phyloP scores from a whole-genome alignment of 495 filamentous ascomycete species.

The Penicillium silybi region DNA sequence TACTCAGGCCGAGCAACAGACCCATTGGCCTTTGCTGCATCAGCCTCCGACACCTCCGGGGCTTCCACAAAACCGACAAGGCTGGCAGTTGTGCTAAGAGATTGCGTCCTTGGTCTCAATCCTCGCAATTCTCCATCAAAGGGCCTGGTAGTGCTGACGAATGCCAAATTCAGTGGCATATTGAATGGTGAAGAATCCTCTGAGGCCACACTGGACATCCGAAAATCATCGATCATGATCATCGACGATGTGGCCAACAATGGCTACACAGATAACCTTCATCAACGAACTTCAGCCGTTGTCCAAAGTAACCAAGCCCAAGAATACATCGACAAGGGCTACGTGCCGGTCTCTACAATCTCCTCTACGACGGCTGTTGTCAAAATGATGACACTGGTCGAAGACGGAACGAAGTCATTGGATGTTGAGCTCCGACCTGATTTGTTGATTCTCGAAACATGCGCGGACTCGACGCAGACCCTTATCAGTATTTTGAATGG shows the following conservation, averaged over 20 bases:
- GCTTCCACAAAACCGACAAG: constrained; percentile 51
- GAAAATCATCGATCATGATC: constrained; percentile 76
- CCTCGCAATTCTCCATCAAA: constrained; percentile 72
- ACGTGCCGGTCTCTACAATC: constrained; percentile 77
- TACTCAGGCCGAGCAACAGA: constrained; percentile 19
- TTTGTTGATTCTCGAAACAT: constrained; percentile 86
- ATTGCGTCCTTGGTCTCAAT: constrained; percentile 83
- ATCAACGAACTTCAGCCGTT: constrained; percentile 44
- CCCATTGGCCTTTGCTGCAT: constrained; percentile 13
- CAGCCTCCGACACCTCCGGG: constrained; percentile 11
- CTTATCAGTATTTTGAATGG: constrained; percentile 76
- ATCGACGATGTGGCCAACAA: constrained; percentile 69
- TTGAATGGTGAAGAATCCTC: constrained; percentile 58
- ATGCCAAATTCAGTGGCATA: constrained; percentile 61
- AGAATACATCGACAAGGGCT: constrained; percentile 66
- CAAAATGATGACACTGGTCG: constrained; percentile 47
- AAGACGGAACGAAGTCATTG: constrained; percentile 57
- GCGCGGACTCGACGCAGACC: constrained; percentile 95
- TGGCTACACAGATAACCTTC: constrained; percentile 37
- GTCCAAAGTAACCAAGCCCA: constrained; percentile 57
- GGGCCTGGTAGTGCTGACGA: constrained; percentile 70
- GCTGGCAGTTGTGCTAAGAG: constrained; percentile 68
- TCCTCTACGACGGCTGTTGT: constrained; percentile 70
- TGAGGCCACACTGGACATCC: constrained; percentile 60
- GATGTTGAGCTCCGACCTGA: constrained; percentile 81